phyloP scores from a whole-genome alignment of 495 filamentous ascomycete species.

The Penicillium paxilli region DNA sequence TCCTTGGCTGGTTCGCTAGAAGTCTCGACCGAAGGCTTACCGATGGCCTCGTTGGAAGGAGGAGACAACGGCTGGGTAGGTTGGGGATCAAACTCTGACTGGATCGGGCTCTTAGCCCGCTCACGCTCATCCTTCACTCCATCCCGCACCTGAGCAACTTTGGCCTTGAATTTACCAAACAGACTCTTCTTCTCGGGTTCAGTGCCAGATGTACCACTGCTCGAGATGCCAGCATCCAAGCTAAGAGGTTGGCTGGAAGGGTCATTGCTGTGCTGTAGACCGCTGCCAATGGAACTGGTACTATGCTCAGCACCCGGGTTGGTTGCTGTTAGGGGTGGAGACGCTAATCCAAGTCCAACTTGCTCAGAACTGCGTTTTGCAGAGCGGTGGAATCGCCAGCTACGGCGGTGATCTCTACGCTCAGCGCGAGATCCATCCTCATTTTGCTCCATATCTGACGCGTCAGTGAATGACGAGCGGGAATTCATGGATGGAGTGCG shows the following conservation, averaged over 20 bases:
- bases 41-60: slow-evolving; percentile 13
- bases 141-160: slow-evolving; percentile 76
- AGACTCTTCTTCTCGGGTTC: slow-evolving; percentile 67
- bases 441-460: slow-evolving; percentile 71
- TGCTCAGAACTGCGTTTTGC: slow-evolving; percentile 57
- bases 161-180: slow-evolving; percentile 80
- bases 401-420: slow-evolving; percentile 58
- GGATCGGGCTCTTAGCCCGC: slow-evolving; percentile 55
- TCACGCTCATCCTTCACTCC: slow-evolving; percentile 62
- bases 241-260: slow-evolving; percentile 40
- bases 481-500: slow-evolving; percentile 69
- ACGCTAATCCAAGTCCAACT: slow-evolving; percentile 40
- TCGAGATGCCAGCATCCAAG: slow-evolving; percentile 38
- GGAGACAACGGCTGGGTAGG: slow-evolving; percentile 31
- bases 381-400: slow-evolving; percentile 70
- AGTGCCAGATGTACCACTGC: slow-evolving; percentile 34
- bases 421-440: slow-evolving; percentile 62
- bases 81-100: slow-evolving; percentile 31
- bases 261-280: slow-evolving; percentile 37
- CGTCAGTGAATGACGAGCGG: slow-evolving; percentile 72
- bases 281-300: slow-evolving; percentile 67
- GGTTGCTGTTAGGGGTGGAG: slow-evolving; percentile 55
- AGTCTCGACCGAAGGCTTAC: slow-evolving; percentile 29
- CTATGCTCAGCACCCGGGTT: slow-evolving; percentile 68
- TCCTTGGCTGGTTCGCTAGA: slow-evolving; percentile 23